Percentiles rank a stretch among this genome's conserved stretches.
These are phyloP conservation scores for Ogataea allantospora DNA, from an alignment of 805 yeast genomes.

Conservation along the genomic window DNA sequence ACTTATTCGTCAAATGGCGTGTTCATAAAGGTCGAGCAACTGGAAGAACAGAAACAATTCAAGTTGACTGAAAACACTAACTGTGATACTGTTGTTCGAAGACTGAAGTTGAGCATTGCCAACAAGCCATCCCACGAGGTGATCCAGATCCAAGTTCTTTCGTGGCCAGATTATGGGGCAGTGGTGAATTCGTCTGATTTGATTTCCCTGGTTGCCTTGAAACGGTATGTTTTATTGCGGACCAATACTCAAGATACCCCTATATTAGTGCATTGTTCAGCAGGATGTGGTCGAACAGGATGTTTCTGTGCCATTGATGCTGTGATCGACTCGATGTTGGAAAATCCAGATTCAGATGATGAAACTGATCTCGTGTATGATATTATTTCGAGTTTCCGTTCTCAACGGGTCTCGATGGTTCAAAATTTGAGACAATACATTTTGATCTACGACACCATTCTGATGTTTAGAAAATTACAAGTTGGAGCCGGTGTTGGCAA, in stretches of 20 bases:
- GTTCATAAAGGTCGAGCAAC: constrained; percentile 23
- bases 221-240: constrained; percentile 23
- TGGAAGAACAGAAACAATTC: constrained; percentile 29
- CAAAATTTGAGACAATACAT: constrained; percentile 55
- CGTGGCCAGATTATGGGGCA: constrained; percentile 85
- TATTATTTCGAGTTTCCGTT: constrained; percentile 46
- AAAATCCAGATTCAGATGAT: constrained; percentile 8
- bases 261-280: constrained; percentile 84
- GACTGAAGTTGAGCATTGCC: constrained; percentile 41
- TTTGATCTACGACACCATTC: constrained; percentile 45
- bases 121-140: constrained; percentile 43
- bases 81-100: constrained; percentile 37
- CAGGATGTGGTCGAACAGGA: constrained; percentile 97
- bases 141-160: constrained; percentile 69
- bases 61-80: constrained; percentile 23
- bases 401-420: constrained; percentile 57
- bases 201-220: constrained; percentile 48
- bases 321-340: constrained; percentile 40
- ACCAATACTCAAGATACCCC: constrained; percentile 37
- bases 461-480: constrained; percentile 28
- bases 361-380: constrained; percentile 43
- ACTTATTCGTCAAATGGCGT: constrained; percentile 36
- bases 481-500: constrained; percentile 7
- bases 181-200: constrained; percentile 56
- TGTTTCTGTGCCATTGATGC: constrained; percentile 76